phyloP scores from a whole-genome alignment of 495 filamentous ascomycete species.

The Extremus antarcticus region DNA sequence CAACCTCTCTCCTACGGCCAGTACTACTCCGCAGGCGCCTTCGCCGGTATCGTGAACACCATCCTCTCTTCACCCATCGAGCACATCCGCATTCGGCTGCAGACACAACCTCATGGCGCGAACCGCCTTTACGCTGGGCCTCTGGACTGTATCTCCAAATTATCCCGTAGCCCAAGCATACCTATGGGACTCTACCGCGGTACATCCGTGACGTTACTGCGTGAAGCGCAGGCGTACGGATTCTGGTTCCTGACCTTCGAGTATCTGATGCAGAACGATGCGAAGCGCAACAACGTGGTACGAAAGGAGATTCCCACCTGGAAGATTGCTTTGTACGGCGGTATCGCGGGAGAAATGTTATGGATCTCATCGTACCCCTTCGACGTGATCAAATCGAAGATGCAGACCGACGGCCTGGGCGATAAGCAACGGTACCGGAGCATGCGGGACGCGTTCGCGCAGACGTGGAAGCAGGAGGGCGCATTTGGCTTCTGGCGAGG shows the following conservation, averaged over 20 bases:
- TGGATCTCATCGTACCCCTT: conserved; percentile 92
- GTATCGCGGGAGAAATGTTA: conserved; percentile 82
- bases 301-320: conserved; percentile 67
- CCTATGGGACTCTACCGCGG: conserved; percentile 74
- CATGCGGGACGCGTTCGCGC: conserved; percentile 82
- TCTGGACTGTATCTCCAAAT: conserved; percentile 78
- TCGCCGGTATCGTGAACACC: conserved; percentile 84
- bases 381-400: conserved; percentile 97
- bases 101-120: conserved; percentile 87
- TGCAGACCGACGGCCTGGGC: conserved; percentile 92
- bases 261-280: conserved; percentile 88
- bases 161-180: conserved; percentile 53
- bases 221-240: conserved; percentile 92
- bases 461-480: conserved; percentile 71
- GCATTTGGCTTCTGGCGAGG: conserved; percentile 90
- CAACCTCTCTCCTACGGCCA: conserved; percentile 51
- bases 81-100: conserved; percentile 93
- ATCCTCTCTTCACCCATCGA: conserved; percentile 87
- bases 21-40: conserved; percentile 84
- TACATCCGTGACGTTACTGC: conserved; percentile 68
- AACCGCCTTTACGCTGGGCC: conserved; percentile 69
- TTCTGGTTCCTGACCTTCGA: conserved; percentile 92
- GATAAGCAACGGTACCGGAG: conserved; percentile 53
- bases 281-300: conserved; percentile 56
- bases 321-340: conserved; percentile 88